These are phyloP conservation scores for Taxillus chinensis DNA, from an alignment of 164 flowering plant genomes.

Conservation along the genomic window DNA sequence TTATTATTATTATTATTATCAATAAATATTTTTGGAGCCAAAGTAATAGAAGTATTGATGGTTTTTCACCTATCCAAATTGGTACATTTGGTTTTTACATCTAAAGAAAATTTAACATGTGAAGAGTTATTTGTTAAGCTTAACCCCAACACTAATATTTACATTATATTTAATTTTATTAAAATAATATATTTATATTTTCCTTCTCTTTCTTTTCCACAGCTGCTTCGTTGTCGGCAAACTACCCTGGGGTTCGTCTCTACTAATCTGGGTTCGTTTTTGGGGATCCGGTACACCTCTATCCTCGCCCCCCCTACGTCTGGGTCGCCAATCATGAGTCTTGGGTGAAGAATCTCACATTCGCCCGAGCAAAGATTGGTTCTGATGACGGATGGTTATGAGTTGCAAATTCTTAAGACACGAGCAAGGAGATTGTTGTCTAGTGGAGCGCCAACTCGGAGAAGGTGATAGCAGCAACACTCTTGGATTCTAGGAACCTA, in stretches of 20 bases:
- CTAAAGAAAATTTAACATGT: too few relatives aligned
- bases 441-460: slow-evolving; percentile 41
- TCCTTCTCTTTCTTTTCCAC: too few relatives aligned
- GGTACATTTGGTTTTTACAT: too few relatives aligned
- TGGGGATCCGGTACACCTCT: slow-evolving; percentile 58
- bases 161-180: too few relatives aligned
- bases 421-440: slow-evolving; percentile 4
- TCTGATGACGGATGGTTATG: slow-evolving; percentile 31
- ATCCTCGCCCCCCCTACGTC: slow-evolving; percentile 54
- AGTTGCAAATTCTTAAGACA: slow-evolving; percentile 15
- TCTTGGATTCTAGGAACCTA: slow-evolving; percentile 57
- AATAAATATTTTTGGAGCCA: too few relatives aligned
- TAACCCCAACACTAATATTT: too few relatives aligned
- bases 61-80: too few relatives aligned
- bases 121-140: too few relatives aligned
- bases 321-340: slow-evolving; percentile 77
- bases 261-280: slow-evolving; percentile 30
- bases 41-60: too few relatives aligned
- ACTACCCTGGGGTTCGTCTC: slow-evolving; percentile 51
- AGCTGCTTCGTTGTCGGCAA: too few relatives aligned
- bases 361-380: slow-evolving; percentile 22
- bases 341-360: slow-evolving; percentile 22
- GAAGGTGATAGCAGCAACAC: slow-evolving; percentile 13
- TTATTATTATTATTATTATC: too few relatives aligned
- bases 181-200: too few relatives aligned